Conservation (phyloP, 352 stramenopile species). For the Phytophthora aleatoria region DNA sequence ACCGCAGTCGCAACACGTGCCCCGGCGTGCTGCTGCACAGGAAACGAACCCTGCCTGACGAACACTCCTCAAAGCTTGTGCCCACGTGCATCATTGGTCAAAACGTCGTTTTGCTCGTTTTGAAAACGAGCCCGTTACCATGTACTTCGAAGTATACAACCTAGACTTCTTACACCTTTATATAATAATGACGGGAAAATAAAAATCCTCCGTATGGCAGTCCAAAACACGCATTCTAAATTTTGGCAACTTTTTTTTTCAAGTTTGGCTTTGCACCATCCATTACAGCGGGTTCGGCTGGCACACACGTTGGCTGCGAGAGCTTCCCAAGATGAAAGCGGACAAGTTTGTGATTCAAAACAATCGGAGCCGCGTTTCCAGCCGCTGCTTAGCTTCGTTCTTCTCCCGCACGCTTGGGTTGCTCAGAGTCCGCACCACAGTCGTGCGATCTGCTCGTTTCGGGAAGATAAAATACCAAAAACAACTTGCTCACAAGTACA, state of each 20-base stretch:
- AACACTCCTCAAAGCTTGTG: constrained; percentile 7
- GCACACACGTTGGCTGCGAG: constrained; percentile 3
- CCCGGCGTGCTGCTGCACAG: constrained; percentile 14
- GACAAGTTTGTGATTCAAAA: constrained; percentile 6
- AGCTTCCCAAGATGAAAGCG: constrained; percentile 20
- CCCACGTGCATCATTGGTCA: constrained; percentile 8
- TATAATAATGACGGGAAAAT: neutral
- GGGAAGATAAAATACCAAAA: neutral
- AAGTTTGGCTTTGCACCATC: no score
- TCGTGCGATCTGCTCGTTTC: constrained; percentile 4
- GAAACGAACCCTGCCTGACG: constrained; percentile 5
- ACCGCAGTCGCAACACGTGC: constrained; percentile 4
- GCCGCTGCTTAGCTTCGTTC: neutral
- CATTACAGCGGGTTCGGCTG: constrained; percentile 1
- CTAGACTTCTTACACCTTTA: neutral
- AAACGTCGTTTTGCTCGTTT: neutral
- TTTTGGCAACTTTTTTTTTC: no score
- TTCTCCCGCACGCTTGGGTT: constrained; percentile 2
- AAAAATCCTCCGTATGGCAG: neutral
- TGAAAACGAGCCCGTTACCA: no score
- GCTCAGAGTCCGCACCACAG: neutral
- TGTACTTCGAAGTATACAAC: no score
- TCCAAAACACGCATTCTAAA: no score
- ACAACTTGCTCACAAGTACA: neutral
- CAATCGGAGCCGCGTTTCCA: constrained; percentile 15